Conservation (phyloP, 2,329 filamentous ascomycete genomes). For the Lasiodiplodia sp. region DNA sequence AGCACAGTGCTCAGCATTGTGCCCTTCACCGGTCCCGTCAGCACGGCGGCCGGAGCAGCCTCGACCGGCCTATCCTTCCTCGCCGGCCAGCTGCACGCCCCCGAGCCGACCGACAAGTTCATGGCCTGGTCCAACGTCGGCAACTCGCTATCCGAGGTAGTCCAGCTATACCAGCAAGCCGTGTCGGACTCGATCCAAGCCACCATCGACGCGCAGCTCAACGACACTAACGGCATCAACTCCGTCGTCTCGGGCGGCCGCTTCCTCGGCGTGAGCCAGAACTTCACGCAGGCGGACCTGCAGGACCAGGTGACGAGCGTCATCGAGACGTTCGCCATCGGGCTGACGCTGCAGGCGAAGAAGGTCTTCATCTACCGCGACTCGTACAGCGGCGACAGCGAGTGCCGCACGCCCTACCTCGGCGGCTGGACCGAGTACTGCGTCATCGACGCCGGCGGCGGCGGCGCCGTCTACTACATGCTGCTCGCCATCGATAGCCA, state of each 20-base stretch:
- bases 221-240: background rate
- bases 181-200: background rate
- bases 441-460: background rate
- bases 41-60: background rate
- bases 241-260: background rate
- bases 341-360: background rate
- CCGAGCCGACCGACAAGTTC: background rate
- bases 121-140: background rate
- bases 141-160: background rate
- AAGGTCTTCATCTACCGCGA: slow-evolving; percentile 10
- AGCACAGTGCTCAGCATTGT: slow-evolving; percentile 7
- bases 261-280: slow-evolving; percentile 2
- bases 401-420: background rate
- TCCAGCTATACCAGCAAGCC: background rate
- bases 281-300: slow-evolving; percentile 6
- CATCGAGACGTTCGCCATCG: background rate
- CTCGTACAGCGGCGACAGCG: background rate
- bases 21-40: background rate
- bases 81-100: background rate
- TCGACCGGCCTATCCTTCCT: background rate
- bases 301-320: background rate
- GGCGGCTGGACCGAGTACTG: slow-evolving; percentile 4
- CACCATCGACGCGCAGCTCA: background rate
- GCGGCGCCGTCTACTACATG: background rate
- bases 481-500: background rate